Base-by-base conservation (phyloP, 768 basidiomycete genomes). In the Boletellus sp. region DNA sequence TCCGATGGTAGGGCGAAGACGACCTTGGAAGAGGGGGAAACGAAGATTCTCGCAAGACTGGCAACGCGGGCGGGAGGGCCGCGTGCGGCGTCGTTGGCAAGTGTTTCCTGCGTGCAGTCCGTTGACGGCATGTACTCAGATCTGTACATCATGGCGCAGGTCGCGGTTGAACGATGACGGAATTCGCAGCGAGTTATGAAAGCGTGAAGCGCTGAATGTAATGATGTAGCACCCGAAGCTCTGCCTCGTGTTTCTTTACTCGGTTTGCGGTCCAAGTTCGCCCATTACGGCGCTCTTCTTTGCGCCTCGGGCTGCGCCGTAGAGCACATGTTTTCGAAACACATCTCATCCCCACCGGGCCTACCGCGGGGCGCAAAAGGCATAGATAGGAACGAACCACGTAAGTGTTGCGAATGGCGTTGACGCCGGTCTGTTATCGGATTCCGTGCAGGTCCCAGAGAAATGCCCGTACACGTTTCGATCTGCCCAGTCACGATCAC, bases 71-170 rank as follows among this genome's bases (percentile, higher is more conserved):
- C 11, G 81, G 74, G 26, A 75, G 88, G 49, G 77, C 80, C n/a
- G 89, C 90, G 12, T 92, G 90, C 61, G 90, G 89, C 57, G 80
- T 91, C 44, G 87, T 91, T 56, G 87, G 86, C 80, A 64, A 48
- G n/a, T n/a, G n/a, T n/a, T n/a, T n/a, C n/a, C n/a, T n/a, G n/a
- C n/a, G 66, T 37, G 33, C 50, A 37, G 34, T 48, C 41, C 19
- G 19, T 9, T 33, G 11, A 56, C 32, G 28, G 49, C 41, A 39
- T 38, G 13, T 13, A 26, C 22, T 19, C 36, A 16, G 28, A 56
- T 15, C 16, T 19, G 3, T 20, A 20, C 44, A 23, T 26, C 40
- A 10, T 35, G 6, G 37, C 19, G 33, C 23, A 65, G 64, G 66
- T 2, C 67, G 51, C 37, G 46, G 31, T 32, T 66, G 54, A 58